phyloP scores from a whole-genome alignment of 148 eudicot genomes.

The Nepenthes gracilis region DNA sequence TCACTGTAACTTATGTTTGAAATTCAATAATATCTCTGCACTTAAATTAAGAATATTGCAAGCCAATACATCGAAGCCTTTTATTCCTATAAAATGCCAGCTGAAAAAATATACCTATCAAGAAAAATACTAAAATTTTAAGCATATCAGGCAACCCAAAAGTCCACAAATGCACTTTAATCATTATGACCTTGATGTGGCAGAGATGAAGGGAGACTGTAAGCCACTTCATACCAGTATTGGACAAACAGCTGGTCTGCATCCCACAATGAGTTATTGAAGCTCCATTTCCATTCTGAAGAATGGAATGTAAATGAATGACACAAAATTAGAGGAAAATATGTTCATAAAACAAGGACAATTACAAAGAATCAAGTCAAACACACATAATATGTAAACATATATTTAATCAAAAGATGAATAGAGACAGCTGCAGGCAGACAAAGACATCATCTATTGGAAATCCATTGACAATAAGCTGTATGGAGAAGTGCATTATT shows the following conservation, averaged over 20 bases:
- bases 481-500: too few relatives aligned
- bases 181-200: not conserved
- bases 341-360: too few relatives aligned
- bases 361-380: too few relatives aligned
- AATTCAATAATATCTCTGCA: too few relatives aligned
- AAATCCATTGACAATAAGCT: too few relatives aligned
- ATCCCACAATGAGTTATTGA: not conserved
- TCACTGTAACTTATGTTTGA: too few relatives aligned
- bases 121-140: not conserved
- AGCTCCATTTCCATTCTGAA: constrained; percentile 7
- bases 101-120: not conserved
- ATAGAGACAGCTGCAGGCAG: too few relatives aligned
- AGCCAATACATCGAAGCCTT: not conserved
- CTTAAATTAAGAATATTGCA: too few relatives aligned
- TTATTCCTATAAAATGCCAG: not conserved
- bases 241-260: constrained; percentile 3
- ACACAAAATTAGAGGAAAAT: not conserved
- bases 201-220: not conserved
- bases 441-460: too few relatives aligned
- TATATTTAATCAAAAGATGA: too few relatives aligned
- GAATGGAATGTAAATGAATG: not conserved
- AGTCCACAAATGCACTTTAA: too few relatives aligned
- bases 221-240: constrained; percentile 9
- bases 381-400: too few relatives aligned
- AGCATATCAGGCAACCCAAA: not conserved